Conservation (phyloP, 202 grass and related monocot genomes). For the Carex arenaria region DNA sequence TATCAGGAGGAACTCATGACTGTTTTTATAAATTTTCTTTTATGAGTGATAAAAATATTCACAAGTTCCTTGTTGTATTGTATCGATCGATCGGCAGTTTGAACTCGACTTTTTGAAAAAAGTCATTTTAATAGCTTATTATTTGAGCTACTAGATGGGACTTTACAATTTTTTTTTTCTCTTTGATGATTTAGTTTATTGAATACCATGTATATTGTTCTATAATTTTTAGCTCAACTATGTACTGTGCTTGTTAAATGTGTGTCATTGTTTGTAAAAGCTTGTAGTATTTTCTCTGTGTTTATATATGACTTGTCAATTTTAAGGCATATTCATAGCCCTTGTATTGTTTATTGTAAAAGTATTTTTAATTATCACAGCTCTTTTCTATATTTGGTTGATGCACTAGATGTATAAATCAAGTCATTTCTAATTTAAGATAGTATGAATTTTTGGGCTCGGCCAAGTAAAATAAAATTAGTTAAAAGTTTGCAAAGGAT, state of each 20-base stretch:
- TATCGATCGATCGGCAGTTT: not conserved
- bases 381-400: not conserved
- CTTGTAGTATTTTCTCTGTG: not conserved
- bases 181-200: slow-evolving; percentile 20
- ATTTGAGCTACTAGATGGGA: not conserved
- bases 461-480: not conserved
- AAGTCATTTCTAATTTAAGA: not conserved
- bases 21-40: not conserved
- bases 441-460: not conserved
- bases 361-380: not conserved
- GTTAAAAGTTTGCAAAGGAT: not conserved
- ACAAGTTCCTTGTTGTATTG: not conserved
- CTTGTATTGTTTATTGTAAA: not conserved
- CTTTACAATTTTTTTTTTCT: not conserved
- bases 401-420: not conserved
- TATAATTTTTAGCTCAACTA: slow-evolving; percentile 3
- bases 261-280: not conserved
- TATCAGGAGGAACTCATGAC: not conserved
- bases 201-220: not conserved
- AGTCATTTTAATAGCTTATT: not conserved
- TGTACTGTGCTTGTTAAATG: not conserved
- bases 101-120: not conserved
- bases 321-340: not conserved
- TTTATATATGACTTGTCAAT: not conserved
- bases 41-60: not conserved